Evolutionary conservation across 1,139 yeast species (phyloP).

Genomic region (Zygosaccharomyces sapae): DNA sequence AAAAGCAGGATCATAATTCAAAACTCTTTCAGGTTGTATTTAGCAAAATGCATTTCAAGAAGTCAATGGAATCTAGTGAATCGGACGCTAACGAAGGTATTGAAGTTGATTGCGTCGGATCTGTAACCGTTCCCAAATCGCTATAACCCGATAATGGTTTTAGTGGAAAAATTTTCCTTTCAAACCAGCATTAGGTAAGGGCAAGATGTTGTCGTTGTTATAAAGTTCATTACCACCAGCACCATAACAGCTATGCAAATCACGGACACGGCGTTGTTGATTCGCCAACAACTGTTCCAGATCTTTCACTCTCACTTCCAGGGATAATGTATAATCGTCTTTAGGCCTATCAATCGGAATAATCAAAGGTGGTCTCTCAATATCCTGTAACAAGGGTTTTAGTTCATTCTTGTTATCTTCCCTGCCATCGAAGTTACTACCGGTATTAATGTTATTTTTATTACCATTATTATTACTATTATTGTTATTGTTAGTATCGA

Average conservation of each 20-base stretch:
- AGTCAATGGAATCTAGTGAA: slow-evolving; percentile 39
- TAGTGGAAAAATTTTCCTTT: slow-evolving; percentile 4
- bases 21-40: slow-evolving; percentile 43
- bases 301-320: slow-evolving; percentile 49
- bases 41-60: slow-evolving; percentile 41
- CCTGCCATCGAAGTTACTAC: neutral
- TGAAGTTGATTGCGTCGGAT: slow-evolving; percentile 9
- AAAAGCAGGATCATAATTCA: slow-evolving; percentile 44
- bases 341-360: slow-evolving; percentile 14
- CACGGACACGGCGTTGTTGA: slow-evolving; percentile 1
- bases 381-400: neutral
- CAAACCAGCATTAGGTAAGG: slow-evolving; percentile 2
- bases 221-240: neutral
- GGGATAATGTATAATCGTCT: slow-evolving; percentile 49
- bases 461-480: neutral
- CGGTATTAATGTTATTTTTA: neutral
- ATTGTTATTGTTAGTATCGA: neutral
- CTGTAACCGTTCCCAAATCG: slow-evolving; percentile 9
- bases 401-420: too few relatives aligned
- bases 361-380: neutral
- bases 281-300: slow-evolving; percentile 42
- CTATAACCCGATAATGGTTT: neutral
- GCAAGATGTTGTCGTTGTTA: slow-evolving; percentile 13
- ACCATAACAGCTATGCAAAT: slow-evolving; percentile 20
- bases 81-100: slow-evolving; percentile 32